Evolutionary conservation across 495 filamentous ascomycete genomes (phyloP), one percentile per base, ranked within the genome.

Genomic region (Neurospora sp.): DNA sequence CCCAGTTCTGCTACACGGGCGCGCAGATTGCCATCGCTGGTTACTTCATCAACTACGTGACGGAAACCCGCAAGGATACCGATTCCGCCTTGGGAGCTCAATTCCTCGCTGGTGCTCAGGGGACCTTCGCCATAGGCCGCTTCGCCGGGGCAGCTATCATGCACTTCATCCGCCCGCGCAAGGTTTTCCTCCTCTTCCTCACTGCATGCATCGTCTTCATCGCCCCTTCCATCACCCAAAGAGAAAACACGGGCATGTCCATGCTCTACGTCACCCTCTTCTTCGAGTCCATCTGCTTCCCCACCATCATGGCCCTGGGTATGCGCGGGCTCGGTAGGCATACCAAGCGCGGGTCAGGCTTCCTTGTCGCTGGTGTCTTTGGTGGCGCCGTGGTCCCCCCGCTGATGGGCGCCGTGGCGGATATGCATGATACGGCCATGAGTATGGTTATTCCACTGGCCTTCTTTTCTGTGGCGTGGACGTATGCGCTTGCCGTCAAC

Each of bases 1-100:
- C 90, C 6, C 90, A 93, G 77, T 92, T 93, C 79, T 92, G 88
- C 79, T 94, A 91, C 78, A 87, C 88, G 3, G 91, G 91, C 40
- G 85, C 89, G 27, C 90, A 93, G 78, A 88, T 91, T 38, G 89
- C 86, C 53, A 86, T 90, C 69, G 89, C 89, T 3, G 78, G 76
- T 39, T 84, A 81, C 74, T 84, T 85, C 75, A 84, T 85, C 74
- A 84, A 85, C 72, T 85, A 83, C 75, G 80, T 71, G 12, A 77
- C 77, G 10, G 72, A 71, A 22, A 77, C 72, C 45, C 42, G 75
- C 12, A 31, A 75, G 5, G 10, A 41, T 38, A 77, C 78, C 7
- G 45, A 69, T 68, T 76, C 81, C 1, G 40, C 76, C 4, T 27
- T 77, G 41, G 78, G 70, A 10, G 88, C 85, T 1, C 84, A 89